Evolutionary conservation across 352 stramenopile genomes (phyloP), one percentile per base, ranked within the genome.

Genomic region (Globisporangium yorkense): DNA sequence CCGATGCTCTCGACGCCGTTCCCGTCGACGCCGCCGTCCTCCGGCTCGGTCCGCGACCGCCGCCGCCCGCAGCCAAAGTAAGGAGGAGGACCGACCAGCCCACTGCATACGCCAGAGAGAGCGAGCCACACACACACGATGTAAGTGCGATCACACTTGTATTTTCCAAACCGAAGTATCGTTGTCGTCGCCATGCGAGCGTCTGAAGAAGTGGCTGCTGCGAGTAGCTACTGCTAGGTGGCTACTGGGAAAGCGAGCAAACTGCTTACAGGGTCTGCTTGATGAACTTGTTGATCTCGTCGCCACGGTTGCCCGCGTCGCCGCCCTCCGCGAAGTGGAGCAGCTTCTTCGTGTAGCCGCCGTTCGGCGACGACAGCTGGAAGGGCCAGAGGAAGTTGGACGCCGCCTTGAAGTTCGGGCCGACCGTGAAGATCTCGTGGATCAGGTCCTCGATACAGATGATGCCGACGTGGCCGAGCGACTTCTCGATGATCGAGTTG

Each of bases 381-480:
- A 99, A 99, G 16, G 97, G 97, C 97, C 97, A 99, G 60, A 99
- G 87, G 82, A 99, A 99, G 95, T 99, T 99, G 61, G 97, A 96
- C 51, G 92, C 97, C 68, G 98, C 68, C 89, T 99, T 99, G 93
- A 99, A 99, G 89, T 99, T 72, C 56, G 97, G 94, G 68, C 97
- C 97, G 59, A 98, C 92, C 61, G 97, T 99, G 92, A 90, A 98
- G 65, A 99, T 96, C 78, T 99, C 97, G 88, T 99, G 96, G 77
- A 99, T 97, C 51, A 99, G 70, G 78, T 99, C 97, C 59, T 99
- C 97, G 63, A 98, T 93, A 88, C 97, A 99, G 75, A 98, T 96
- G 72, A 99, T 98, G 57, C 96, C 96, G 62, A 92, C 76, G 66
- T 97, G 82, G 66, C 89, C 93, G 59, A 99, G 88, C 57, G 82